Base-by-base conservation (phyloP, 768 basidiomycete species). In the Leucosporidium creatinivorum region DNA sequence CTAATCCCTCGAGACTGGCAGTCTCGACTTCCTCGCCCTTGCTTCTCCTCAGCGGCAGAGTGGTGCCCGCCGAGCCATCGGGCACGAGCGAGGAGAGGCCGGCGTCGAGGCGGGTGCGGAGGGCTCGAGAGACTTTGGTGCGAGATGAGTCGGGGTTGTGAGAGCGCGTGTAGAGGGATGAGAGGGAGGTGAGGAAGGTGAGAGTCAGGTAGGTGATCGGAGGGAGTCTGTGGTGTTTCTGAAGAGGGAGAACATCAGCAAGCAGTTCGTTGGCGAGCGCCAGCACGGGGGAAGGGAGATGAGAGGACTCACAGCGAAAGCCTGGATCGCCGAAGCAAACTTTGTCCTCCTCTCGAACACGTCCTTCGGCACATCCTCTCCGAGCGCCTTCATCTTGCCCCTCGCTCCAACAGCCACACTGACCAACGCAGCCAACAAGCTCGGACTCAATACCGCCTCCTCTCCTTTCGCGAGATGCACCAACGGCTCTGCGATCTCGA, bases 401-500 rank as follows among this genome's bases (percentile, higher is more conserved):
- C 55, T 28, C 17, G 55, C 31, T 23, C 18, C 28, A 33, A 56
- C 21, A 1, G 31, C 21, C 8, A 56, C 30, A 18, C 55, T 56
- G 18, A 56, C 3, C 9, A 73, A 23, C 12, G 61, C 71, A 0
- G 68, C 55, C 5, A 73, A 58, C 13, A 63, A 48, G 9, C 65
- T 25, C 0, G 64, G 54, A 13, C 57, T 36, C 23, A 73, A 58
- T 10, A 62, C 28, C 39, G 58, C 49, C 10, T 66, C 71, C 31
- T 65, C 67, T 4, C 54, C 23, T 13, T 44, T 44, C 36, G 26
- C 39, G 4, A 52, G 15, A 3, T 48, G 33, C 18, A 69, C 31
- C 17, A 73, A 47, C 1, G 61, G 56, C 36, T 60, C 62, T 3
- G 56, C 67, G 25, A 63, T 55, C 13, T 66, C 65, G 17, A 66